Conservation (phyloP, 768 basidiomycete genomes). For the Amanita exitialis region DNA sequence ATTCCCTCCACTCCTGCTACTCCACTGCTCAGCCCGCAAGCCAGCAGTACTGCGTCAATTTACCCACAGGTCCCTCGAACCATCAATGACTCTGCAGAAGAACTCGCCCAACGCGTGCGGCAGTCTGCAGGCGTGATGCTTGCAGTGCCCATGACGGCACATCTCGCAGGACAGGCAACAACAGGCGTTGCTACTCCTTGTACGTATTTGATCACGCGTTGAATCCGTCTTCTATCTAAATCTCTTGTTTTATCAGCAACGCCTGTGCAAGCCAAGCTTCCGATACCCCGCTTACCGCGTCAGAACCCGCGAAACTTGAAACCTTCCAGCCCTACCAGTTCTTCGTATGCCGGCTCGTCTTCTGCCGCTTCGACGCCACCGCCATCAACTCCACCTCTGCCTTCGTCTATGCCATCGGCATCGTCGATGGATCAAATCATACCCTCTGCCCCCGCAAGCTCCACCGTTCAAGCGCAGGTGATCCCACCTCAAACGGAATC, state of each 20-base stretch:
- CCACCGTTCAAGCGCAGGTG: neutral
- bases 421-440: neutral
- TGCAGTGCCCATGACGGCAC: slow-evolving; percentile 32
- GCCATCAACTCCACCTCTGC: slow-evolving; percentile 11
- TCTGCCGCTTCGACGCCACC: slow-evolving; percentile 31
- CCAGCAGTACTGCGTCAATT: slow-evolving; percentile 11
- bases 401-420: neutral
- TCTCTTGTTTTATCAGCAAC: slow-evolving; percentile 7
- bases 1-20: slow-evolving; percentile 44
- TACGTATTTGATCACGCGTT: slow-evolving; percentile 9
- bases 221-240: neutral
- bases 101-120: slow-evolving; percentile 38
- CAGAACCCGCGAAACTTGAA: slow-evolving; percentile 16
- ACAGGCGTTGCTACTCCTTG: slow-evolving; percentile 9
- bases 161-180: slow-evolving; percentile 18
- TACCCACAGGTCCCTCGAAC: slow-evolving; percentile 3
- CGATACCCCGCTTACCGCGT: slow-evolving; percentile 27
- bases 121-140: slow-evolving; percentile 49
- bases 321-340: slow-evolving; percentile 20
- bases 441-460: slow-evolving; percentile 6
- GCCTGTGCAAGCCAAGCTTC: slow-evolving; percentile 23
- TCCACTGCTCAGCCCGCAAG: slow-evolving; percentile 24
- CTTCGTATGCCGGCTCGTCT: slow-evolving; percentile 34
- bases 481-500: neutral
- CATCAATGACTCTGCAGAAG: slow-evolving; percentile 22